These are phyloP conservation scores for Hortiboletus flavorubellus DNA, from an alignment of 768 basidiomycete species.

Conservation along the genomic window DNA sequence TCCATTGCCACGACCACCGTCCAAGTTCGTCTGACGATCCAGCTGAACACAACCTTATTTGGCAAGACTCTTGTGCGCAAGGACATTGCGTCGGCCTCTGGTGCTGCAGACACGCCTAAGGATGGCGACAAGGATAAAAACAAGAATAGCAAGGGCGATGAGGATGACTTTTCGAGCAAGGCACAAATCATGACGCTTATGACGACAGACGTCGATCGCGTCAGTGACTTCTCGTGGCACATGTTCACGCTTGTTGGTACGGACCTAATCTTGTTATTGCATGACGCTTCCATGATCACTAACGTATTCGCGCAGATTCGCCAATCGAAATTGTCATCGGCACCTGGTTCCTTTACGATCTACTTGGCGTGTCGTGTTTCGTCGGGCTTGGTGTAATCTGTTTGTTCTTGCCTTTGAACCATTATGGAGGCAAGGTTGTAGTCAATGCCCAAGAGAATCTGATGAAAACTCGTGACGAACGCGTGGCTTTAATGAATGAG, in stretches of 20 bases:
- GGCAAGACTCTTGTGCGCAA: constrained; percentile 85
- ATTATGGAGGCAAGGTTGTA: constrained; percentile 78
- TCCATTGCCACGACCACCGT: constrained; percentile 64
- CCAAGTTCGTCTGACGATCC: constrained; percentile 66
- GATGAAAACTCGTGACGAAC: constrained; percentile 90
- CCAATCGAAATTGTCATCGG: constrained; percentile 79
- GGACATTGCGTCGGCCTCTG: constrained; percentile 69
- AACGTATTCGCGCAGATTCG: constrained; percentile 45
- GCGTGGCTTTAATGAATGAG: constrained; percentile 91
- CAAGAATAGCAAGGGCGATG: constrained; percentile 26
- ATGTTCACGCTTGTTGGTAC: constrained; percentile 69
- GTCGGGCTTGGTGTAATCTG: constrained; percentile 75
- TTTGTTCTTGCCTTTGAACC: constrained; percentile 74
- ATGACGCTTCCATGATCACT: not conserved
- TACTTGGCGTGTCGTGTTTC: constrained; percentile 78
- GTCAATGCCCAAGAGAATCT: constrained; percentile 77
- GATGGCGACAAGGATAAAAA: constrained; percentile 18
- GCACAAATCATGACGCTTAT: constrained; percentile 92
- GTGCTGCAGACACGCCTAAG: constrained; percentile 24
- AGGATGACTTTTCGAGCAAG: constrained; percentile 63
- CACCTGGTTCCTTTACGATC: constrained; percentile 67
- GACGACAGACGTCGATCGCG: constrained; percentile 91
- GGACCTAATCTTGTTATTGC: constrained; percentile 13
- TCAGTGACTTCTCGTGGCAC: constrained; percentile 82
- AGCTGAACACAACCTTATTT: constrained; percentile 82